Evolutionary conservation across 2,329 filamentous ascomycete genomes (phyloP).

Genomic region (Myriosclerotinia curreyana): DNA sequence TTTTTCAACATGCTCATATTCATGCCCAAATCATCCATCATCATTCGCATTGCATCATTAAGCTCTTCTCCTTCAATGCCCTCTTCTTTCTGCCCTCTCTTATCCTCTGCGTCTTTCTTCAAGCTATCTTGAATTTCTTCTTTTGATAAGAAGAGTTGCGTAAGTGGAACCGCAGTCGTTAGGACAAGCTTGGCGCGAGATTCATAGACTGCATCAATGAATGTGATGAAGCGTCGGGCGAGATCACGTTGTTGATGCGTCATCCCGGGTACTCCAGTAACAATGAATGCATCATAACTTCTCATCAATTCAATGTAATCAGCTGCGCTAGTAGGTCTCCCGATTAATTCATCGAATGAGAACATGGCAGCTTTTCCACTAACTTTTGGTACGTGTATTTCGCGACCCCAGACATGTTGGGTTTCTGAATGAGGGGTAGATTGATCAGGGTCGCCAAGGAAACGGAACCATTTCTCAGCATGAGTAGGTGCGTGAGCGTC

Average conservation of each 20-base stretch:
- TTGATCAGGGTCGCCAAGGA: slow-evolving; percentile 71
- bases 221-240: slow-evolving; percentile 91
- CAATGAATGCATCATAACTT: slow-evolving; percentile 86
- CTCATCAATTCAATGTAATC: slow-evolving; percentile 92
- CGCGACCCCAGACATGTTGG: slow-evolving; percentile 88
- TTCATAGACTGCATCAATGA: slow-evolving; percentile 96
- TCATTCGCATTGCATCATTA: slow-evolving; percentile 68
- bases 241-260: slow-evolving; percentile 80
- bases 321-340: slow-evolving; percentile 81
- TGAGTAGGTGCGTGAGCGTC: slow-evolving; percentile 74
- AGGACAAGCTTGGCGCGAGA: slow-evolving; percentile 89
- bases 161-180: slow-evolving; percentile 80
- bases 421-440: slow-evolving; percentile 73
- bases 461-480: slow-evolving; percentile 92
- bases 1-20: slow-evolving; percentile 82
- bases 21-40: slow-evolving; percentile 85
- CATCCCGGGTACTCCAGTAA: slow-evolving; percentile 92
- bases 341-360: slow-evolving; percentile 88
- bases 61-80: slow-evolving; percentile 41
- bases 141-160: slow-evolving; percentile 78
- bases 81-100: slow-evolving; percentile 42
- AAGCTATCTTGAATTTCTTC: slow-evolving; percentile 64
- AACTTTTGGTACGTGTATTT: slow-evolving; percentile 82
- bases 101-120: slow-evolving; percentile 45
- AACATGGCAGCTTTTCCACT: slow-evolving; percentile 88